Base-by-base conservation (phyloP, 257 asterid genomes). In the Cruciata laevipes region DNA sequence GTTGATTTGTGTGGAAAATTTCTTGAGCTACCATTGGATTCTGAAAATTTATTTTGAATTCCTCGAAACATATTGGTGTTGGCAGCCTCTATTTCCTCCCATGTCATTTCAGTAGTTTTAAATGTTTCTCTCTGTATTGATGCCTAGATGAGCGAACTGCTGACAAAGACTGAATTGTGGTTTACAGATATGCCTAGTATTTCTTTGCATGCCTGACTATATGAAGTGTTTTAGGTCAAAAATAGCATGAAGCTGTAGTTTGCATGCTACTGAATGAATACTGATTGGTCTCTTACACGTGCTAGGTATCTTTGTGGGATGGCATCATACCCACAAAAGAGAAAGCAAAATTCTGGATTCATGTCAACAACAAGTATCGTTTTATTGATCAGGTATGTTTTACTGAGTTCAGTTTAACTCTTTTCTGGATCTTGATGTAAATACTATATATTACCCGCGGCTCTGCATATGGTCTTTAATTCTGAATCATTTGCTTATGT, bases 271-370 rank as follows among this genome's bases (percentile, higher is more conserved):
- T 47, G n/a, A 64, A 17, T 69, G 32, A n/a, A n/a, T n/a, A n/a
- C n/a, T n/a, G n/a, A 70, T 37, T 24, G 65, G 37, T 31, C 65
- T 69, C 67, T 63, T 66, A 37, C 63, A 77, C 65, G 60, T 74
- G 3, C 76, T 14, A 90, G 97, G 89, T 88, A 47, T 90, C 97
- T 20, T 73, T 91, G 78, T 91, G 97, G 97, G 97, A 91, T 71
- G 91, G 91, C 53, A 91, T 91, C 32, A 91, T 91, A 70, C 91
- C 91, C 76, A 71, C 91, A 6, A 84, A 85, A 83, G 95, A 91
- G 59, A 86, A 84, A 11, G 90, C 97, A 11, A 81, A 87, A 53
- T 86, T 88, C 69, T 76, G 81, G 91, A 85, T 88, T 58, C 97
- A 86, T 73, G 81, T 90, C 44, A 84, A 86, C 71, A 91, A 88